phyloP scores from a whole-genome alignment of 2,329 filamentous ascomycete genomes.

The Thielaviopsis cerberus region DNA sequence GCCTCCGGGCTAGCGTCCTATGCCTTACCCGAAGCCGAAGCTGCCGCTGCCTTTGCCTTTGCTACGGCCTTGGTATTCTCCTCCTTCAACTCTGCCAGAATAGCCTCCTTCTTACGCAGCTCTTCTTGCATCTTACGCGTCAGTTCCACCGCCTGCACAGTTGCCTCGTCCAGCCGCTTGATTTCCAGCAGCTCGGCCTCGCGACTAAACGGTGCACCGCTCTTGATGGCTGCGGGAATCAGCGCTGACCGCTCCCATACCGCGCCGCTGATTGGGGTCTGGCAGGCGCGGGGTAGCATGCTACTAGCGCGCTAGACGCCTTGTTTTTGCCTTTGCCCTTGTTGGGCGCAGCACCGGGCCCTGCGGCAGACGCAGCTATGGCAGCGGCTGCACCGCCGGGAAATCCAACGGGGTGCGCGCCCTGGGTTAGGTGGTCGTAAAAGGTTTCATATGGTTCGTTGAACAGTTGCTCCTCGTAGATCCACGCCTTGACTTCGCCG shows the following conservation, averaged over 20 bases:
- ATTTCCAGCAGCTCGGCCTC: conserved; percentile 49
- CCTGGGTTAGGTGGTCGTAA: conserved; percentile 67
- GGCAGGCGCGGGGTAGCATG: conserved; percentile 23
- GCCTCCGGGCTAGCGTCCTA: conserved; percentile 3
- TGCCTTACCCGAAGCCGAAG: conserved; percentile 9
- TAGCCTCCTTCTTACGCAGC: conserved; percentile 45
- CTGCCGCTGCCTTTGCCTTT: conserved; percentile 16
- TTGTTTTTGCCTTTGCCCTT: conserved; percentile 40
- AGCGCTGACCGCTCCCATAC: conserved; percentile 52
- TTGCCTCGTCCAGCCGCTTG: conserved; percentile 42
- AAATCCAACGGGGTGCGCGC: conserved; percentile 36
- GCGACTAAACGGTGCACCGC: conserved; percentile 53
- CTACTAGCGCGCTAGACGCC: conserved; percentile 1
- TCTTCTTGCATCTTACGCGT: conserved; percentile 38
- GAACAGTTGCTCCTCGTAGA: conserved; percentile 87
- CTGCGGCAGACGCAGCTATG: conserved; percentile 2
- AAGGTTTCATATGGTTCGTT: conserved; percentile 91
- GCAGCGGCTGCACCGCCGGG: conserved; percentile 14
- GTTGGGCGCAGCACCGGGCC: conserved; percentile 22
- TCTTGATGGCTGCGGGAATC: conserved; percentile 48
- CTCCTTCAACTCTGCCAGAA: conserved; percentile 41
- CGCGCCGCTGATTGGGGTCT: conserved; percentile 25
- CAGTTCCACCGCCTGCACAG: conserved; percentile 44
- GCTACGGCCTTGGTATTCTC: conserved; percentile 31
- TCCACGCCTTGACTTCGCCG: conserved; percentile 56